Percentiles rank a stretch among this genome's conserved stretches.
phyloP scores from a whole-genome alignment of 495 filamentous ascomycete genomes.

The Penicillium nucicola region DNA sequence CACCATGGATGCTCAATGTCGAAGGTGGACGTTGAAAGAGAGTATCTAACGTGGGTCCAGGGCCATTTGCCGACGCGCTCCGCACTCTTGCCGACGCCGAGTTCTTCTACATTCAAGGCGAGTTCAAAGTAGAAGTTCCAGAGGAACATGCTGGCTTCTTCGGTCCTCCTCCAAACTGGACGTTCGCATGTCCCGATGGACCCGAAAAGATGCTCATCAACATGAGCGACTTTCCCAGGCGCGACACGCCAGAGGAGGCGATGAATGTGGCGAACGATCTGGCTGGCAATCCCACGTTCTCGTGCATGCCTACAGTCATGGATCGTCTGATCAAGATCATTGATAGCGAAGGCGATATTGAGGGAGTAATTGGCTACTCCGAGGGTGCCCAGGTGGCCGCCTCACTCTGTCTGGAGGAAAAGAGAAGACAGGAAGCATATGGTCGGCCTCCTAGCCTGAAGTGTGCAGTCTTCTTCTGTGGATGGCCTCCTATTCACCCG shows the following conservation, averaged over 20 bases:
- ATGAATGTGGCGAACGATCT: conserved; percentile 10
- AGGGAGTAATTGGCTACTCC: conserved; percentile 55
- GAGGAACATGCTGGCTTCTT: conserved; percentile 22
- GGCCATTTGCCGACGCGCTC: conserved; percentile 18
- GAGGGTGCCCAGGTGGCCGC: conserved; percentile 59
- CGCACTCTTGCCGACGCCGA: conserved; percentile 5
- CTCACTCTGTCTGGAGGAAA: conserved; percentile 51
- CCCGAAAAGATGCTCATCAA: conserved; percentile 7
- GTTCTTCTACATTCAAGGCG: conserved; percentile 28
- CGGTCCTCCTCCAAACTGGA: conserved; percentile 28
- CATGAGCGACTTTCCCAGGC: conserved; percentile 19
- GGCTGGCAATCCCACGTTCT: conserved; percentile 9
- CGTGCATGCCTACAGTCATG: conserved; percentile 7
- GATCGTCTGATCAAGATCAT: conserved; percentile 18
- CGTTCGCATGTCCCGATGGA: conserved; percentile 12
- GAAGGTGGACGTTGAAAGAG: not conserved
- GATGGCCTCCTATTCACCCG: conserved; percentile 51
- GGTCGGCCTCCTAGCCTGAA: conserved; percentile 48
- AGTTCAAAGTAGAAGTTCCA: conserved; percentile 5
- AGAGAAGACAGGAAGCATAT: conserved; percentile 24
- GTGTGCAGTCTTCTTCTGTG: conserved; percentile 53
- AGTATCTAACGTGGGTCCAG: conserved; percentile 9
- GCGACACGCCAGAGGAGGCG: conserved; percentile 18
- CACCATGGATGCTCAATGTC: too few relatives aligned
- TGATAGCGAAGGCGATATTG: conserved; percentile 32